Conservation (phyloP, 768 basidiomycete genomes). For the Leccinum longicurvipes region DNA sequence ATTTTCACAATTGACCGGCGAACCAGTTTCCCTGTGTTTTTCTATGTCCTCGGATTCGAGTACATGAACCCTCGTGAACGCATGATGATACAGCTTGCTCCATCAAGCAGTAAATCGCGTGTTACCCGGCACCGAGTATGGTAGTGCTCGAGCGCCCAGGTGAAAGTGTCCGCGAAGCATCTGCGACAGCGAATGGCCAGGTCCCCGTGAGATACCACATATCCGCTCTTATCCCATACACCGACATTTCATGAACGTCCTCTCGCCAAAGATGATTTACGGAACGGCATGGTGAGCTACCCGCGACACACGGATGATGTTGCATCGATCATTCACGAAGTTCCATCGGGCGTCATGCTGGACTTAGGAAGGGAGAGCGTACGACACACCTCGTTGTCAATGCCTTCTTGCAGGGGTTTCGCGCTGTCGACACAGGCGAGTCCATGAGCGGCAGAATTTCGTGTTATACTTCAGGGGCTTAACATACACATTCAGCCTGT, state of each 20-base stretch:
- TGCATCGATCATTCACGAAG: background rate
- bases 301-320: background rate
- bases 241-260: constrained; percentile 25
- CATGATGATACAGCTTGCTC: background rate
- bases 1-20: background rate
- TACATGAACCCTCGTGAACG: background rate
- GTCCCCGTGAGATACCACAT: constrained; percentile 16
- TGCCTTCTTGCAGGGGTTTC: constrained; percentile 74
- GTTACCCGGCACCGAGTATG: background rate
- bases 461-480: constrained; percentile 14
- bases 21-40: background rate
- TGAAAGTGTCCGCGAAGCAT: background rate
- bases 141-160: background rate
- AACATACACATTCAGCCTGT: constrained; percentile 41
- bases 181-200: background rate
- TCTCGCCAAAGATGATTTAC: constrained; percentile 49
- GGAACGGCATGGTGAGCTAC: constrained; percentile 56
- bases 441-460: constrained; percentile 8
- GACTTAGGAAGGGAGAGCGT: constrained; percentile 68
- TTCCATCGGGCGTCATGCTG: background rate
- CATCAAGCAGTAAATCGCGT: background rate
- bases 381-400: constrained; percentile 65
- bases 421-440: constrained; percentile 80
- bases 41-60: background rate
- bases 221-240: constrained; percentile 2